Conservation (phyloP, 176 grass and related monocot genomes). For the Oryza officinalis region DNA sequence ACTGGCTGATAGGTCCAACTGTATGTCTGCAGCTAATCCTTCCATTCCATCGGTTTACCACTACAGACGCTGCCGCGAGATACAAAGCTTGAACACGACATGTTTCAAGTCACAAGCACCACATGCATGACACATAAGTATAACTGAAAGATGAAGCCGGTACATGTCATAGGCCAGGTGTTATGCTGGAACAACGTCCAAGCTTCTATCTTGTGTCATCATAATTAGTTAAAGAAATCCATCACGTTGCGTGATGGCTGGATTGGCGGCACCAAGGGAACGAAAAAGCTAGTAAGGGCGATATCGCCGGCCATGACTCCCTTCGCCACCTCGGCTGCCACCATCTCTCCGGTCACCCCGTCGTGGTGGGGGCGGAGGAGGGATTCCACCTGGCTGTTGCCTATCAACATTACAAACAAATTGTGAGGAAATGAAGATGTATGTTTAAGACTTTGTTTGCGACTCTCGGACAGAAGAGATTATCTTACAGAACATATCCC, state of each 20-base stretch:
- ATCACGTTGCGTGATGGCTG: not conserved
- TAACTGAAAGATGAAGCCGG: not conserved
- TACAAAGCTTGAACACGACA: not conserved
- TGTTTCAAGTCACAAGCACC: constrained; percentile 18
- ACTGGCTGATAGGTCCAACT: not conserved
- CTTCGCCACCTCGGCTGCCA: constrained; percentile 45
- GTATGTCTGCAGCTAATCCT: not conserved
- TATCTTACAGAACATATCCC: constrained; percentile 88
- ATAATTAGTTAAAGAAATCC: constrained; percentile 16
- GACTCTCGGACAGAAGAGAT: not conserved
- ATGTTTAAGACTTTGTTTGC: not conserved
- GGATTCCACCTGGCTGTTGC: constrained; percentile 79
- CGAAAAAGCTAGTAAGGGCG: constrained; percentile 62
- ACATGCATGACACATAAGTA: constrained; percentile 12
- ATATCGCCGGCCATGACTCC: constrained; percentile 59
- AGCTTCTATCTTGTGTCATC: constrained; percentile 34
- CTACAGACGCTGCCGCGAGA: not conserved
- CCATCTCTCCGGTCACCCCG: constrained; percentile 67
- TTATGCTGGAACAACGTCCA: constrained; percentile 24
- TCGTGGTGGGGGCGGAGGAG: constrained; percentile 45
- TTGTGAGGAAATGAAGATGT: constrained; percentile 7
- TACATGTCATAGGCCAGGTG: constrained; percentile 1
- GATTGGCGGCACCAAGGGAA: not conserved
- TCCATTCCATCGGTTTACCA: not conserved
- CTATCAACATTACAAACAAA: constrained; percentile 38